Evolutionary conservation across 2,329 filamentous ascomycete species (phyloP), one percentile per base, ranked within the genome.

Genomic region (Neonectria neomacrospora): DNA sequence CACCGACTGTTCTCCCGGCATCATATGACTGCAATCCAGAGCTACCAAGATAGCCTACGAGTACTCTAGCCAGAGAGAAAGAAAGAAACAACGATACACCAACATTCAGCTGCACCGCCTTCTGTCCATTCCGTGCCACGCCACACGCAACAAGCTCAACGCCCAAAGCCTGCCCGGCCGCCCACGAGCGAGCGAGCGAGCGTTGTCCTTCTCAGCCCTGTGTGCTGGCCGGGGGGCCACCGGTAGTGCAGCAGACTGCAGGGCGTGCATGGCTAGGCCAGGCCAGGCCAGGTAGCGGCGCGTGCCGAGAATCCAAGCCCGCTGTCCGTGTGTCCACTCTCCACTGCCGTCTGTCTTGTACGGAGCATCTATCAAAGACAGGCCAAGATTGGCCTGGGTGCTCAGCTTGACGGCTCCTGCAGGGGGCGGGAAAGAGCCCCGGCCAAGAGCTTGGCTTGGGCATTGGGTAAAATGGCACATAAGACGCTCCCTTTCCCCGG

Each of bases 141-240:
- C 47, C 47, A 18, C 28, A 18, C 45, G 8, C 23, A 30, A 30
- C 10, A 22, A 22, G 26, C 28, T 32, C 26, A 20, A 32, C 3
- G 5, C 16, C 28, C 8, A 10, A 30, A 48, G 28, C 47, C n/a
- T n/a, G 11, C n/a, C 26, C 28, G 10, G 16, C 3, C 14, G 5
- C 26, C 47, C 26, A 50, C 32, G 22, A 10, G 2, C 26, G 28
- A 20, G 30, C 8, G 12, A 11, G 11, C 34, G 23, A 50, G 28
- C n/a, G n/a, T 50, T 48, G 20, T 55, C 22, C 58, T 66, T 12
- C 28, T 50, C 67, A 68, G 67, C 65, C 67, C 63, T 66, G 63
- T 22, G 47, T 26, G 42, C 42, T 39, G 41, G 53, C 37, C 11
- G 23, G 14, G 23, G 26, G 30, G 8, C 30, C 11, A n/a, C 34